Base-by-base conservation (phyloP, 441 rosid species). In the Eruca vesicaria region DNA sequence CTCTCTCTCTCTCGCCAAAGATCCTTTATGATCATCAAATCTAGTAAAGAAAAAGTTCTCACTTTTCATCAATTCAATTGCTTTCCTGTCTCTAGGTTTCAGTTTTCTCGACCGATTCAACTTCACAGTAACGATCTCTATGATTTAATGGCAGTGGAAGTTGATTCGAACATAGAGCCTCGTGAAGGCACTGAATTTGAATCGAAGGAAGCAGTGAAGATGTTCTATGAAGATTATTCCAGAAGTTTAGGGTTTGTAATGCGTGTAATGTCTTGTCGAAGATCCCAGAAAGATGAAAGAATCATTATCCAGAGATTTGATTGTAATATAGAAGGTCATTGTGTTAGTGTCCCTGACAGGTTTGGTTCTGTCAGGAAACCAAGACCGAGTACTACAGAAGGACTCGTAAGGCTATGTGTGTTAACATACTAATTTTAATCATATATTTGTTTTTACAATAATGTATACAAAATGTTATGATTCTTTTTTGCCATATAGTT, bases 191-290 rank as follows among this genome's bases (percentile, higher is more conserved):
- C 88, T 91, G 89, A 86, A 55, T 89, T 87, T 75, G 91, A 86
- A 7, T 84, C 91, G 4, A 90, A 89, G 81, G 91, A 85, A 3
- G 90, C 87, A 0, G 90, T 90, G 58, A 88, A 88, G 77, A 62
- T 85, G 57, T 88, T 85, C 68, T 86, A 88, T 59, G 93, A 88
- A 19, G 87, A 86, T 20, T 88, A 88, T 81, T 85, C 93, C 16
- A 83, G 89, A 20, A 78, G 65, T 20, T 72, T 86, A 72, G 93
- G 93, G 3, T 88, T 88, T 35, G 90, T 88, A 1, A 88, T 88
- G 90, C 90, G 89, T 32, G 89, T 86, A 50, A 86, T 86, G 90
- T 86, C 89, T 64, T 88, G 93, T 57, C 86, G 90, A 4, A 87
- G 90, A 21, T 88, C 93, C 0, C 90, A 86, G 68, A 86, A 86